A percentile compares a stretch with the other conserved stretches of the same genome.
phyloP scores from a whole-genome alignment of 2,329 filamentous ascomycete species.

The Colletotrichum neosansevieriae region DNA sequence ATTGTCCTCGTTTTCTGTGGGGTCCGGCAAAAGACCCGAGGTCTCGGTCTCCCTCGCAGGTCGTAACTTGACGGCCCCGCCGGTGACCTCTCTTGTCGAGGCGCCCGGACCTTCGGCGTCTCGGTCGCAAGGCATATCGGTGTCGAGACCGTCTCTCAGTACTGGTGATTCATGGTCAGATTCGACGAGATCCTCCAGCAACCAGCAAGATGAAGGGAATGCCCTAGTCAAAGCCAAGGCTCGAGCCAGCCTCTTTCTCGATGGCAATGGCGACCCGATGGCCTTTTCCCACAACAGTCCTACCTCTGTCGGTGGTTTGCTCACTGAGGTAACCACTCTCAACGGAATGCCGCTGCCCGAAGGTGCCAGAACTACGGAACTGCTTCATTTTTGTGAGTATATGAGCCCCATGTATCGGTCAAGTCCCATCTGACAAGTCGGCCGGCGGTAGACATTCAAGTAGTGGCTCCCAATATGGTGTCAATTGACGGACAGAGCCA shows the following conservation, averaged over 20 bases:
- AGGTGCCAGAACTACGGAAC: conserved; percentile 43
- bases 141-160: background rate
- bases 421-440: background rate
- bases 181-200: background rate
- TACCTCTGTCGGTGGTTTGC: conserved; percentile 41
- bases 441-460: conserved; percentile 41
- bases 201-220: background rate
- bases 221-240: background rate
- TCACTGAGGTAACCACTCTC: conserved; percentile 52
- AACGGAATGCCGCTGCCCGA: conserved; percentile 47
- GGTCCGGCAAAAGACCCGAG: conserved; percentile 17
- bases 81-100: background rate
- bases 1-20: conserved; percentile 16
- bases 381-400: conserved; percentile 46
- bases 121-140: background rate
- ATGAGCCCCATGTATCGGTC: background rate
- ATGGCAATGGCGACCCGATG: conserved; percentile 42
- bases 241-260: conserved; percentile 37
- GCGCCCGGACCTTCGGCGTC: background rate
- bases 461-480: conserved; percentile 47
- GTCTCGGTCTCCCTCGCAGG: background rate
- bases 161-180: background rate
- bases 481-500: conserved; percentile 47
- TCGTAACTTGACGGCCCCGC: background rate
- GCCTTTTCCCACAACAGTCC: conserved; percentile 41